Conservation (phyloP, 768 basidiomycete genomes). For the Floccularia luteovirens region DNA sequence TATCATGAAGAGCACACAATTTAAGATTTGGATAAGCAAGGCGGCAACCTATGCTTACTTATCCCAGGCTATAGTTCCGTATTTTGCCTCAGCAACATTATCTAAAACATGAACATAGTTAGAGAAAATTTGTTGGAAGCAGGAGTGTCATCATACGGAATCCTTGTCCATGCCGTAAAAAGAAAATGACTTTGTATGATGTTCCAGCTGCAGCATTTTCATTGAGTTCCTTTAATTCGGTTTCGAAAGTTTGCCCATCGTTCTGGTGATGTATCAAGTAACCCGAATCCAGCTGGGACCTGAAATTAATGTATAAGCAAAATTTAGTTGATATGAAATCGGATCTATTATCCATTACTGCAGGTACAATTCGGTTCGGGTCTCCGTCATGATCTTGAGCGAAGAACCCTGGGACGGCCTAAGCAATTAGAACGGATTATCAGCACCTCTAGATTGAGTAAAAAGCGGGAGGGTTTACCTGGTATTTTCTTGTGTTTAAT, state of each 20-base stretch:
- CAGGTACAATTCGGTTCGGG: constrained; percentile 11
- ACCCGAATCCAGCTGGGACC: constrained; percentile 53
- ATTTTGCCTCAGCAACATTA: constrained; percentile 56
- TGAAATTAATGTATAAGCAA: constrained; percentile 14
- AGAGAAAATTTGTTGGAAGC: background rate
- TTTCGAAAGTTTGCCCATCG: constrained; percentile 43
- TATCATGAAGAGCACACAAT: background rate
- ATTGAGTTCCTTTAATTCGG: constrained; percentile 40
- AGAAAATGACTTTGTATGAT: constrained; percentile 56
- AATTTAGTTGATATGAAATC: background rate
- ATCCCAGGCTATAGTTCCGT: constrained; percentile 54
- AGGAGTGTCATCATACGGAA: constrained; percentile 40
- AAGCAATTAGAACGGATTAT: background rate
- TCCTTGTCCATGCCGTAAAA: constrained; percentile 69
- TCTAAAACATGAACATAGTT: constrained; percentile 29
- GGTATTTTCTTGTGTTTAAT: too few species aligned
- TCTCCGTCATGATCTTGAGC: constrained; percentile 24
- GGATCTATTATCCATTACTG: constrained; percentile 1
- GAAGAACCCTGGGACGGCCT: constrained; percentile 35
- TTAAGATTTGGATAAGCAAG: background rate
- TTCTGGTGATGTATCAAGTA: constrained; percentile 38
- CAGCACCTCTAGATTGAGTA: too few species aligned
- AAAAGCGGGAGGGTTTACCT: too few species aligned
- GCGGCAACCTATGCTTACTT: constrained; percentile 29
- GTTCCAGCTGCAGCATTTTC: constrained; percentile 22